These are phyloP conservation scores for Backusella luteola DNA, from an alignment of 192 early-diverging fungal species.

Conservation along the genomic window DNA sequence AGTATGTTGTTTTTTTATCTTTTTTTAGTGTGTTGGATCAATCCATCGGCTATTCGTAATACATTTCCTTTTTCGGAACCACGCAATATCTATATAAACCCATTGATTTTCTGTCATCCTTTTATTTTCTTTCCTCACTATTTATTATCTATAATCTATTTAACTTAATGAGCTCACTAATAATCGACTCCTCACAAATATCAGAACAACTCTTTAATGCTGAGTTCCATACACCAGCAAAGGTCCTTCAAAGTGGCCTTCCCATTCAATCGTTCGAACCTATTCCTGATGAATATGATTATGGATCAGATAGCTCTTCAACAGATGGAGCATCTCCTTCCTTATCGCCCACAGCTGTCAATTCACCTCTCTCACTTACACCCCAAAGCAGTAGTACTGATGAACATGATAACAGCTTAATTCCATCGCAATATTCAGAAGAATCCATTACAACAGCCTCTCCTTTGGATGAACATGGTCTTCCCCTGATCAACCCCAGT, in stretches of 20 bases:
- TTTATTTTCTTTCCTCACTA: neutral
- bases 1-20: neutral
- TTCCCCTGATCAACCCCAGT: constrained; percentile 4
- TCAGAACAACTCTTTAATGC: constrained; percentile 17
- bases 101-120: neutral
- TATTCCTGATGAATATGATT: neutral
- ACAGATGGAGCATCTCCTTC: neutral
- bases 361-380: constrained; percentile 34
- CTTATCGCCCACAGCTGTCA: constrained; percentile 10
- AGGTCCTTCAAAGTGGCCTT: constrained; percentile 21
- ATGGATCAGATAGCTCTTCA: neutral
- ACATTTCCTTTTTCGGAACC: neutral
- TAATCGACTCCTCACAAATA: constrained; percentile 6
- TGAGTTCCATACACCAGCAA: constrained; percentile 31
- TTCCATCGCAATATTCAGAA: neutral
- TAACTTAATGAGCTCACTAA: neutral
- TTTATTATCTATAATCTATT: neutral
- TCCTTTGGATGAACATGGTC: neutral
- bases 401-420: neutral
- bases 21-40: neutral
- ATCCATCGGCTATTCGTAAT: neutral
- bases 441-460: neutral
- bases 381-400: constrained; percentile 22
- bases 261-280: constrained; percentile 26
- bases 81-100: neutral